These are phyloP conservation scores for Tothia fuscella DNA, from an alignment of 2,329 filamentous ascomycete genomes.

Conservation along the genomic window DNA sequence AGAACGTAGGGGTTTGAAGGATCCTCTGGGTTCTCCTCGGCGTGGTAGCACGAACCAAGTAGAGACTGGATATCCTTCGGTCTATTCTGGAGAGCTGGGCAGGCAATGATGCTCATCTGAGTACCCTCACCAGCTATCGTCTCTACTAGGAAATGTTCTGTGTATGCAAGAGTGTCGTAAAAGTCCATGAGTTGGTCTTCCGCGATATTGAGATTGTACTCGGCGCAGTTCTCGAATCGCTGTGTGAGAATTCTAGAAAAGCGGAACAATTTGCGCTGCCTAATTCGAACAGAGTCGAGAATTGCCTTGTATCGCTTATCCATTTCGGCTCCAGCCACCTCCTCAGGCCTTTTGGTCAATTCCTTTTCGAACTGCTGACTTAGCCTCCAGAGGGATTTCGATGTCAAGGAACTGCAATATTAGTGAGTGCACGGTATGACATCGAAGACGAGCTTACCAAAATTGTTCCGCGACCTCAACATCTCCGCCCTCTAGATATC, in stretches of 20 bases:
- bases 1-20: constrained; percentile 72
- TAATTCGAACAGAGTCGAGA: constrained; percentile 87
- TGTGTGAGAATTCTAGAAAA: constrained; percentile 86
- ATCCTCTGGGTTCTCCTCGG: constrained; percentile 58
- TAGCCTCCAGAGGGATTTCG: constrained; percentile 79
- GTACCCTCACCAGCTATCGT: too few relatives aligned
- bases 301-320: constrained; percentile 95
- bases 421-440: constrained; percentile 14
- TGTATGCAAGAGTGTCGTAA: constrained; percentile 66
- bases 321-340: constrained; percentile 70
- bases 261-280: constrained; percentile 90
- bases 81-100: constrained; percentile 61
- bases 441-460: constrained; percentile 36
- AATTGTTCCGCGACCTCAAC: constrained; percentile 98
- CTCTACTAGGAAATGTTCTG: constrained; percentile 79
- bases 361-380: constrained; percentile 89
- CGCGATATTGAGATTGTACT: constrained; percentile 74
- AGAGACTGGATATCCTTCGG: constrained; percentile 76
- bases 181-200: constrained; percentile 61
- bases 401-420: constrained; percentile 58
- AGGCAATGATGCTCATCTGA: constrained; percentile 65
- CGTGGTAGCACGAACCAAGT: constrained; percentile 65
- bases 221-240: constrained; percentile 91
- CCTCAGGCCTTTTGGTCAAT: constrained; percentile 70
- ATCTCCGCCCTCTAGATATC: constrained; percentile 83